Evolutionary conservation across 352 stramenopile genomes (phyloP), one percentile per base, ranked within the genome.

Genomic region (Pythium chondricola): DNA sequence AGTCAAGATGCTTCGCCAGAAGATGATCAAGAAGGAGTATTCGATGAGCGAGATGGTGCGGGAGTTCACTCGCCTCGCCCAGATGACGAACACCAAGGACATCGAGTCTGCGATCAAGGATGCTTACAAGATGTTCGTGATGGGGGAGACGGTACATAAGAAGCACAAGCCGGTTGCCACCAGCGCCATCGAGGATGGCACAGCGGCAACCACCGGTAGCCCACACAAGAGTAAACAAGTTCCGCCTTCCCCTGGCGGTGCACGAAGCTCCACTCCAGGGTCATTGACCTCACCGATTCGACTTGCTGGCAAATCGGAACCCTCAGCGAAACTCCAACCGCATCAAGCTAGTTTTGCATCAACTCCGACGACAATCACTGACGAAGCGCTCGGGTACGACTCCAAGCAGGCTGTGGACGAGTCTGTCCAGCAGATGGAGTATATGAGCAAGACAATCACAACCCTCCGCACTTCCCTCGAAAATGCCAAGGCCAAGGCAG

Each of bases 31-130:
- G 51, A 88, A 89, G 29, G 79, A 93, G 29, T 90, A 88, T 30
- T 63, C 69, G 0, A 74, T 88, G 46, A 78, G 74, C 39, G 81
- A 86, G 47, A 90, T 93, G 76, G 79, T 75, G 2, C 79, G 81
- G 6, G 78, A 90, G 42, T 81, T 93, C 36, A 72, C 74, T 16
- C 68, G 74, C 6, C 67, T 93, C 8, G 68, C 74, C 4, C 74
- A 90, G 33, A 66, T 90, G 43, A 82, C 72, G 7, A 89, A 88
- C 40, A 63, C 71, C 18, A 93, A 90, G 41, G 81, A 93, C 16
- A 62, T 90, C n/a, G 81, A 90, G 18, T 68, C 61, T 3, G 81
- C 81, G 0, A 78, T 93, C 13, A 93, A 93, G 52, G 78, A 90
- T 32, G 76, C 78, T 2, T 90, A 90, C 55, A 83, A 73, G 41